Evolutionary conservation across 768 basidiomycete species (phyloP), one percentile per base, ranked within the genome.

Genomic region (Lyophyllum semitale): DNA sequence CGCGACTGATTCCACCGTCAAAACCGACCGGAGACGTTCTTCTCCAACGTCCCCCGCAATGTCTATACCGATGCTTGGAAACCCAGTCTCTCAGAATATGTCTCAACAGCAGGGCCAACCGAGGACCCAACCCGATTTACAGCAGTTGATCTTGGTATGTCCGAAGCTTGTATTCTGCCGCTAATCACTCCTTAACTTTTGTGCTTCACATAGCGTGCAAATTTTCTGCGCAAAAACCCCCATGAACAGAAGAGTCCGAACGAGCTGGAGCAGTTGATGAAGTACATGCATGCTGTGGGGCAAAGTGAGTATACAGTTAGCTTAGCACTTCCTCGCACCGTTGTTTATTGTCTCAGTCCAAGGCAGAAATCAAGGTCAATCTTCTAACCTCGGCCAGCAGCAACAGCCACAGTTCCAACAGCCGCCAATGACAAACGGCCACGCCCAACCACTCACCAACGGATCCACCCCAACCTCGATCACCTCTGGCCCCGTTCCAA

Each of bases 171-270:
- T 45, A 33, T 48, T 46, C 44, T 47, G n/a, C 27, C 53, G 26
- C 18, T 35, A 46, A 51, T 58, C 55, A 56, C 48, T 59, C 37
- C 43, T 44, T 57, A 40, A 27, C 52, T 62, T 47, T 54, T 54
- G 42, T 22, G 42, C 42, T 46, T 56, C 51, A 42, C 42, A 30
- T 57, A 84, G 82, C 77, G 81, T 50, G 76, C 69, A 48, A 77
- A 77, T 55, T 77, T 77, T 61, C 69, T 83, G 51, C 76, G 77
- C 57, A 75, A 79, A 67, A 78, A 83, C 63, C 81, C 80, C 18
- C 67, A 62, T 29, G 79, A 81, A 54, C 80, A 80, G 62, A 80
- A 78, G 66, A 61, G 48, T 29, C 77, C 78, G 3, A 70, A 64
- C 35, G 82, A 84, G 58, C 68, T 80, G 5, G 81, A 81, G 18